phyloP scores from a whole-genome alignment of 768 basidiomycete species.

The Tylopilus sp. region DNA sequence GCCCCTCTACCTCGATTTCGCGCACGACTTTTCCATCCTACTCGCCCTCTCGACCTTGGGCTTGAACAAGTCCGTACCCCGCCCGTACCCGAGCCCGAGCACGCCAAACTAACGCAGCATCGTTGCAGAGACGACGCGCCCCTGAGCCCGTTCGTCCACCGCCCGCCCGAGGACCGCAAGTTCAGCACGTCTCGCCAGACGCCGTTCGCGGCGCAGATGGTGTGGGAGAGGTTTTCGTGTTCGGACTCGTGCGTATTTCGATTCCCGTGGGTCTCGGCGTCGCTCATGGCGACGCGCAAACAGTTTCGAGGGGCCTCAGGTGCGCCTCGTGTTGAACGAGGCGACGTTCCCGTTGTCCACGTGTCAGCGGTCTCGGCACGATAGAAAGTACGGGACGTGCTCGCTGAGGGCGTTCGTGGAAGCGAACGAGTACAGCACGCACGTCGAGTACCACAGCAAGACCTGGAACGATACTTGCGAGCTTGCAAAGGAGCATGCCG shows the following conservation, averaged over 20 bases:
- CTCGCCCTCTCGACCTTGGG: constrained; percentile 35
- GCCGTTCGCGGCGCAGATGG: constrained; percentile 42
- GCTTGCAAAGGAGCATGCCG: too few species aligned
- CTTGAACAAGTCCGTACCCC: constrained; percentile 32
- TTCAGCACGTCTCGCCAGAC: constrained; percentile 37
- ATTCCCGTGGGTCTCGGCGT: too few species aligned
- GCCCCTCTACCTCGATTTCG: too few species aligned
- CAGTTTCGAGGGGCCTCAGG: constrained; percentile 35
- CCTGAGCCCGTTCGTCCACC: constrained; percentile 21
- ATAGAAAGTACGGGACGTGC: constrained; percentile 36
- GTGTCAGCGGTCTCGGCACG: constrained; percentile 27
- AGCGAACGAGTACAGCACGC: constrained; percentile 23
- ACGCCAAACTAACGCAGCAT: not conserved
- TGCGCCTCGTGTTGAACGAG: constrained; percentile 41
- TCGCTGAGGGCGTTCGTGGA: constrained; percentile 33
- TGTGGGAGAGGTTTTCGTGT: constrained; percentile 43
- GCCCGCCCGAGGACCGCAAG: constrained; percentile 28
- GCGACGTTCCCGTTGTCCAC: constrained; percentile 37
- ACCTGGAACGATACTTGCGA: constrained; percentile 40
- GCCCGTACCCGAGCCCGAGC: too few species aligned
- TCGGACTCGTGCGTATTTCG: too few species aligned
- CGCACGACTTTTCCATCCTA: constrained; percentile 38
- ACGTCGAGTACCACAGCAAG: constrained; percentile 27
- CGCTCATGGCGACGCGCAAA: constrained; percentile 4
- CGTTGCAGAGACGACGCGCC: constrained; percentile 29